Base-by-base conservation (phyloP, 2,329 filamentous ascomycete genomes). In the Ramularia collo-cygni region DNA sequence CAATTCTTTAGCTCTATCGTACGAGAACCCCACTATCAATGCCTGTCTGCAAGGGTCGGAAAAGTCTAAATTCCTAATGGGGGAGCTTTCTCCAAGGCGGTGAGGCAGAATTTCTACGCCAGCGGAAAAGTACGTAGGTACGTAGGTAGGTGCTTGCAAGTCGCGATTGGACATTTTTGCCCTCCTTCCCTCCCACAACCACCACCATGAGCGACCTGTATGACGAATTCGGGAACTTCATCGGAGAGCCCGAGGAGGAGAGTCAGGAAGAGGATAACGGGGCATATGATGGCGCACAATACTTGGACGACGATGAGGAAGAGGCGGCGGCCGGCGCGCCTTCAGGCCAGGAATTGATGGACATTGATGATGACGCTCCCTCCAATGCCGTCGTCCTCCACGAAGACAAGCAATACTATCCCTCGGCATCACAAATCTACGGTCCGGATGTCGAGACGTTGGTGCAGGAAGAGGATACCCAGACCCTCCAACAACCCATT, bases 351-450 rank as follows among this genome's bases (percentile, higher is more conserved):
- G 85, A 95, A 66, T 69, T 92, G 55, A 96, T 98, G 90, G 86
- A 96, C 57, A 69, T 96, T 30, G 90, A 96, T 60, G 79, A 87
- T 63, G 83, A 89, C 35, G 88, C 85, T 10, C 85, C 90, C 3
- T 95, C 89, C 4, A 98, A 96, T 64, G 90, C 92, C 37, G 88
- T 98, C n/a, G 77, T 98, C 42, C 76, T 98, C 32, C 92, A 98
- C 67, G 92, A 98, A 72, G 92, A 98, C 69, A 98, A 98, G 65
- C 92, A 96, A 63, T 98, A 98, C 66, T 98, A 98, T 61, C 92
- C 92, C 19, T 95, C 89, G n/a, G 92, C 92, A 41, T 82, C 90
- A 60, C 92, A 98, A 64, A 81, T 95, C 29, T 98, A 96, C 62
- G 92, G 92, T 37, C 76, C 81, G 54, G 89, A 92, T 66, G 92